Evolutionary conservation across 805 yeast genomes (phyloP), one percentile per base, ranked within the genome.

Genomic region (Vanderwaltozyma polyspora): DNA sequence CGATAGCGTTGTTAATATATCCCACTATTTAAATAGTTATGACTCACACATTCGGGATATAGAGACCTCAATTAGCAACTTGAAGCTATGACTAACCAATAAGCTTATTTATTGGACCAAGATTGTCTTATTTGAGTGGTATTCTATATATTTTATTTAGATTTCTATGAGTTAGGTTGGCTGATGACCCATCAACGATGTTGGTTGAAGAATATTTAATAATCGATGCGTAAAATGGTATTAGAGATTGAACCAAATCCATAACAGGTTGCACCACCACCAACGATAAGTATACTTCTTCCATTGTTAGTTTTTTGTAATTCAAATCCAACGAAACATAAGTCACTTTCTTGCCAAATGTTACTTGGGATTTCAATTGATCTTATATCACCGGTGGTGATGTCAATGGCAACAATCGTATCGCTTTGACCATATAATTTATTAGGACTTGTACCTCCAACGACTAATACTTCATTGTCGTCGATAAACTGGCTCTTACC

Each of bases 231-330:
- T 9, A 27, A 28, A 4, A 28, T 16, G 3, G 28, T 24, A 30
- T 70, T 70, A 67, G 71, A 68, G 15, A 64, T 65, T 0, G 77
- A 63, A 0, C 94, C 94, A 58, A 81, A 83, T 1, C 87, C 79
- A 43, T 78, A 82, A 49, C 93, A 82, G 1, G 81, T 84, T 0
- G 81, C 87, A 3, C 93, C 93, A 3, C 93, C 89, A 7, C 77
- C 80, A 28, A 72, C 42, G 3, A 55, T 29, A 15, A 57, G 34
- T 6, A 52, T 15, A 5, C 42, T 42, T 3, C 38, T 36, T n/a
- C 42, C 31, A 3, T 45, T 31, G 6, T 52, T 25, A 3, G 52
- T 48, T 10, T 60, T 53, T 18, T 59, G 51, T 17, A 69, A 35
- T 24, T 67, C 70, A 41, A 68, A 69, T 1, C 86, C 86, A 8